These are phyloP conservation scores for Cyberlindnera amylophila DNA, from an alignment of 805 yeast species.

Conservation along the genomic window DNA sequence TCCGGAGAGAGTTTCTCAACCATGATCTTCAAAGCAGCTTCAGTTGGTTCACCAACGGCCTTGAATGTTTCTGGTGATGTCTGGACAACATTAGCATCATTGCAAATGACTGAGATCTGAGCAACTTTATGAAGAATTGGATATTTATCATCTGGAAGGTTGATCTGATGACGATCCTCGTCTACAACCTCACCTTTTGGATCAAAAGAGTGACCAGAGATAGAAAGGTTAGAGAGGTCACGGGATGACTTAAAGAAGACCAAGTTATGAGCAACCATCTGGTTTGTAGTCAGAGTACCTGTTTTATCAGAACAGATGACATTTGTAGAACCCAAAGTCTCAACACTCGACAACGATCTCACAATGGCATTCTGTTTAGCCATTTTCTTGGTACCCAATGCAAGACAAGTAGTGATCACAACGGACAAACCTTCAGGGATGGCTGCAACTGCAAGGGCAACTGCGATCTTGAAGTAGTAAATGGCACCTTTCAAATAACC, in stretches of 20 bases:
- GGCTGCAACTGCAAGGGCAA: slow-evolving; percentile 48
- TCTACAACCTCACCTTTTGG: slow-evolving; percentile 28
- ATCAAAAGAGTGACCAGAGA: slow-evolving; percentile 36
- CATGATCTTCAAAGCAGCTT: slow-evolving; percentile 47
- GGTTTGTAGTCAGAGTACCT: slow-evolving; percentile 49
- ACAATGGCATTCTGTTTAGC: slow-evolving; percentile 44
- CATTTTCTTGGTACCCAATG: slow-evolving; percentile 48
- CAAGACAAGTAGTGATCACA: slow-evolving; percentile 49
- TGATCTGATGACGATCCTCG: slow-evolving; percentile 27
- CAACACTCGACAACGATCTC: slow-evolving; percentile 46
- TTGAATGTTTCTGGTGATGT: slow-evolving; percentile 31
- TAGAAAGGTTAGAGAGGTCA: slow-evolving; percentile 31
- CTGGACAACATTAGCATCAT: slow-evolving; percentile 32
- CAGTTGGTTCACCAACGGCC: slow-evolving; percentile 52
- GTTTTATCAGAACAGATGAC: slow-evolving; percentile 44
- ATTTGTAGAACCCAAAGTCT: slow-evolving; percentile 56
- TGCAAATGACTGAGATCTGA: slow-evolving; percentile 35
- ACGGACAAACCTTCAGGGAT: slow-evolving; percentile 52
- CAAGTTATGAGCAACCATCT: slow-evolving; percentile 40
- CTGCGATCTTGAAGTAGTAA: slow-evolving; percentile 45
- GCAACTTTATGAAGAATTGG: slow-evolving; percentile 32
- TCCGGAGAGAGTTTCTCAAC: slow-evolving; percentile 29
- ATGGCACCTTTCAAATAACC: slow-evolving; percentile 45
- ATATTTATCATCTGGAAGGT: slow-evolving; percentile 30
- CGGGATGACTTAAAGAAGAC: slow-evolving; percentile 28